Evolutionary conservation across 2,329 filamentous ascomycete species (phyloP).

Genomic region (Pseudogymnoascus sp.): DNA sequence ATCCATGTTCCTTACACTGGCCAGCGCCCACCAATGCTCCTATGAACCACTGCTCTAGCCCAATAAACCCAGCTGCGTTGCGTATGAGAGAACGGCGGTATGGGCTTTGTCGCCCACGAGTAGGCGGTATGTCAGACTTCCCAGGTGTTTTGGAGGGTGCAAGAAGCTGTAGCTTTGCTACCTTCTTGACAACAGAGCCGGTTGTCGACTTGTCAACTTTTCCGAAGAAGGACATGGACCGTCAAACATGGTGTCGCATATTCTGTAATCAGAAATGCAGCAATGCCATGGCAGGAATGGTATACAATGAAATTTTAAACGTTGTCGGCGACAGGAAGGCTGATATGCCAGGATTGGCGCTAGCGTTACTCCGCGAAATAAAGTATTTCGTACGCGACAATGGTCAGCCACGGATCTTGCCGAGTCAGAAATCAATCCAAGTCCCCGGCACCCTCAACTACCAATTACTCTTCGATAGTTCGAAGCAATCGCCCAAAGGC

Average conservation of each 20-base stretch:
- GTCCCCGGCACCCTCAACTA: background rate
- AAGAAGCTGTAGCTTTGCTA: constrained; percentile 30
- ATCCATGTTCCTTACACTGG: constrained; percentile 17
- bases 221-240: constrained; percentile 57
- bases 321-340: background rate
- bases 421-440: constrained; percentile 9
- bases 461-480: background rate
- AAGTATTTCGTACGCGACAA: constrained; percentile 8
- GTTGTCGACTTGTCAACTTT: constrained; percentile 42
- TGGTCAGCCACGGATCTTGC: constrained; percentile 1
- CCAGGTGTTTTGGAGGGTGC: constrained; percentile 20
- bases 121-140: constrained; percentile 15
- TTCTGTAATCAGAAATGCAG: constrained; percentile 9
- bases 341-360: constrained; percentile 6
- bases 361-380: constrained; percentile 4
- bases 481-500: background rate
- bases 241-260: constrained; percentile 48
- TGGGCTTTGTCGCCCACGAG: constrained; percentile 10
- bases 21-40: constrained; percentile 25
- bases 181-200: constrained; percentile 40
- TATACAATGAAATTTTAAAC: constrained; percentile 2
- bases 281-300: constrained; percentile 7
- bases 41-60: constrained; percentile 30
- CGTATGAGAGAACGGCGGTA: background rate
- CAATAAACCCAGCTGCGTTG: background rate